Evolutionary conservation across 108 stramenopile genomes (phyloP).

Genomic region (Fragilaria crotonensis): DNA sequence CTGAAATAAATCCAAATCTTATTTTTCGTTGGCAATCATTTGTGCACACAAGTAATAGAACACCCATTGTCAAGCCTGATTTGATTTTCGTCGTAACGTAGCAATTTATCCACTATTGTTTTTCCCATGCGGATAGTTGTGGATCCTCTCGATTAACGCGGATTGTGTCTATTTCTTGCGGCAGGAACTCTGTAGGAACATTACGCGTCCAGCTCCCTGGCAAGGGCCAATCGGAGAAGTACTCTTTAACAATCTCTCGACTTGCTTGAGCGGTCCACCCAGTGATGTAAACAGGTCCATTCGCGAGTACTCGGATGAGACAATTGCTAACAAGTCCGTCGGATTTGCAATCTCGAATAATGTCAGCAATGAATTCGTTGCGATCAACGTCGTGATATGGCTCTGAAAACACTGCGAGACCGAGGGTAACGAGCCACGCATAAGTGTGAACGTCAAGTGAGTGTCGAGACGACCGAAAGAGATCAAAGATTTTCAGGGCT

Average conservation of each 20-base stretch:
- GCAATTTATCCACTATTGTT: no score
- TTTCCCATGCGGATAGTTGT: no score
- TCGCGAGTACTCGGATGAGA: conserved; percentile 27
- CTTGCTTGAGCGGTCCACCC: conserved; percentile 52
- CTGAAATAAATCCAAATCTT: no score
- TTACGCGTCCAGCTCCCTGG: conserved; percentile 57
- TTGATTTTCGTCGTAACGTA: no score
- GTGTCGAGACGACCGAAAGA: conserved; percentile 37
- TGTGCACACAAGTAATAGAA: no score
- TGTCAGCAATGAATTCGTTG: conserved; percentile 22
- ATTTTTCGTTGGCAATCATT: no score
- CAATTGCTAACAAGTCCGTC: conserved; percentile 55
- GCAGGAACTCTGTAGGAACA: conserved; percentile 10
- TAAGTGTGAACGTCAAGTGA: conserved; percentile 40
- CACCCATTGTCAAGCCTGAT: no score
- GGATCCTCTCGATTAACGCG: no score
- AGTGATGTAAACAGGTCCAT: conserved; percentile 23
- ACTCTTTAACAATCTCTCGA: conserved; percentile 19
- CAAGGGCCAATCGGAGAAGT: conserved; percentile 44
- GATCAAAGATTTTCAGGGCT: conserved; percentile 27
- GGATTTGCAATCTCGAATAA: conserved; percentile 46
- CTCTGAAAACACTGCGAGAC: conserved; percentile 35
- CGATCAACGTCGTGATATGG: conserved; percentile 19
- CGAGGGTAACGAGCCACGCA: conserved; percentile 39
- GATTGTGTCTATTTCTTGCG: no score